Percentiles rank a stretch among this genome's conserved stretches.
Conservation (phyloP, 1,284 basidiomycete species). For the Ustilago shanxiensis region DNA sequence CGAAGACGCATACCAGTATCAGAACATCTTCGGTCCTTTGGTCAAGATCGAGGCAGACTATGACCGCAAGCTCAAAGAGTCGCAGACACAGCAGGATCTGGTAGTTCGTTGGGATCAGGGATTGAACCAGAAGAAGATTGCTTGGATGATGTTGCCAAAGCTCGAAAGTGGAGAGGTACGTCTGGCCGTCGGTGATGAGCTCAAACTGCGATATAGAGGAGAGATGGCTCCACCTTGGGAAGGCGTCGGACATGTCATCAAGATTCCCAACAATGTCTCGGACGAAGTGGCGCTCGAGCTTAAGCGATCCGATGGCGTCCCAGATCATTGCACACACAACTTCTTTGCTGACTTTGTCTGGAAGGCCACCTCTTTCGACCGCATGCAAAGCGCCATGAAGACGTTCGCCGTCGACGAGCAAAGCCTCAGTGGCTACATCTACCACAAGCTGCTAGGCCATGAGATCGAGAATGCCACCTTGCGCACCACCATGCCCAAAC, state of each 20-base stretch:
- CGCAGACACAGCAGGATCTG: constrained; percentile 97
- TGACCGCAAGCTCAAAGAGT: constrained; percentile 96
- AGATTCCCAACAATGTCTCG: constrained; percentile 99
- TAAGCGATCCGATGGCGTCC: constrained; percentile 90
- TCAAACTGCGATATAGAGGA: constrained; percentile 89
- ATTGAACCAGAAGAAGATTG: constrained; percentile 95
- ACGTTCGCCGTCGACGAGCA: constrained; percentile 99
- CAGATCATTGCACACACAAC: constrained; percentile 91
- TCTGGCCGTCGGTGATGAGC: constrained; percentile 94
- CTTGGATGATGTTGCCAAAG: constrained; percentile 96
- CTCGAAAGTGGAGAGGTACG: constrained; percentile 97
- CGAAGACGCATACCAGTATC: constrained; percentile 99
- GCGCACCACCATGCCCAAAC: constrained; percentile 87
- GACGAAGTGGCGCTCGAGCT: constrained; percentile 98
- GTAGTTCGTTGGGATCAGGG: constrained; percentile 97
- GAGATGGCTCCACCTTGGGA: constrained; percentile 87
- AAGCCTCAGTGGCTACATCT: constrained; percentile 98
- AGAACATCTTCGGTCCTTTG: constrained; percentile 97
- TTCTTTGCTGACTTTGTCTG: constrained; percentile 98
- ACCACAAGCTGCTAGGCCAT: constrained; percentile 97
- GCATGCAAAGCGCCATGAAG: constrained; percentile 99
- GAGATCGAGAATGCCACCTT: constrained; percentile 91
- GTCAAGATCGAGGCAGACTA: constrained; percentile 99
- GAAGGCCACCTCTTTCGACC: constrained; percentile 98
- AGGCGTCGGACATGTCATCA: constrained; percentile 96